Base-by-base conservation (phyloP, 352 stramenopile species). In the Phytophthora sojae region DNA sequence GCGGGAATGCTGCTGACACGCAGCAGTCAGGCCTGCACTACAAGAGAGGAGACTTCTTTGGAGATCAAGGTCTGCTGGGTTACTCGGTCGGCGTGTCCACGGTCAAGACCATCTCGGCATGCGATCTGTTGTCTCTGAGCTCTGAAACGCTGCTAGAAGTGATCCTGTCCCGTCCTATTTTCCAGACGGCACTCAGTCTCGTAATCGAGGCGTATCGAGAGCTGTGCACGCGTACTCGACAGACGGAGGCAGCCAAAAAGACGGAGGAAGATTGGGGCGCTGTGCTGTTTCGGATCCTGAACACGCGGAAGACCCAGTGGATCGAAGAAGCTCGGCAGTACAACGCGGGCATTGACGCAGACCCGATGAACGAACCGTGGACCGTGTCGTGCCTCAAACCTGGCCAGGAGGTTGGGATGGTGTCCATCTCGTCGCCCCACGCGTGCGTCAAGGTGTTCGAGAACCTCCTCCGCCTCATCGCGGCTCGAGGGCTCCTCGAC, bases 21-120 rank as follows among this genome's bases (percentile, higher is more conserved):
- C 53, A 32, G 30, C 2, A 45, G 26, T 23, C 68, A 0, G 45
- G 32, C 14, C 30, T 50, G 61, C 52, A 65, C 50, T 84, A 79
- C 63, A 70, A 74, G 14, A 75, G 77, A 14, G 86, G 86, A 0
- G 81, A 86, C 54, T 91, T 64, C 65, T 92, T 94, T 23, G 84
- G 86, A 32, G 81, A 94, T 15, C 68, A 80, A 9, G 85, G 85
- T 0, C 45, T 94, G 32, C 79, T 94, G 0, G 82, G 79, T 0
- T 91, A 87, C 35, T 79, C 84, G 0, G 80, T 90, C 1, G 77
- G 72, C 5, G 29, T 69, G 0, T 76, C 63, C 6, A 83, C 77
- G 0, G 77, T 91, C 1, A 69, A 69, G 47, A 77, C 67, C 11
- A 23, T 75, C 14, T 70, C 55, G 3, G 67, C 67, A 6, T 75